These are phyloP conservation scores for Cladophialophora carrionii DNA, from an alignment of 2,329 filamentous ascomycete species.

Conservation along the genomic window DNA sequence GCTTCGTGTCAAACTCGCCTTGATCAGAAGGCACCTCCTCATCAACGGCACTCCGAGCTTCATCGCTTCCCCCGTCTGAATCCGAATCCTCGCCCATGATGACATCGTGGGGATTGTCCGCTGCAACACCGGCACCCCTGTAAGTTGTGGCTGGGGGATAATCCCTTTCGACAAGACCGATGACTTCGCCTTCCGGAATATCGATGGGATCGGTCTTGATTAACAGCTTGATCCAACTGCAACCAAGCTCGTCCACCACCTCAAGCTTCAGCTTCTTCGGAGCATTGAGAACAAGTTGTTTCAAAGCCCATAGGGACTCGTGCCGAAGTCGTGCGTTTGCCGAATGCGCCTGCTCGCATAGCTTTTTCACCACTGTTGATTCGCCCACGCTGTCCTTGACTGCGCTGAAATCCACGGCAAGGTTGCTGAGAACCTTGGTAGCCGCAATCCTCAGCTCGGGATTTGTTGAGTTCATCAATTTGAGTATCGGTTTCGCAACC, in stretches of 20 bases:
- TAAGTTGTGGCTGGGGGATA: constrained; percentile 30
- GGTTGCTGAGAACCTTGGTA: constrained; percentile 79
- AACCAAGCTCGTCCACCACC: constrained; percentile 75
- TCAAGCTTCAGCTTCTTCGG: constrained; percentile 73
- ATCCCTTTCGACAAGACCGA: constrained; percentile 37
- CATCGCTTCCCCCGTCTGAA: constrained; percentile 16
- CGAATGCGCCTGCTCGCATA: constrained; percentile 84
- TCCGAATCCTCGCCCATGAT: constrained; percentile 42
- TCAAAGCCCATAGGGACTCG: constrained; percentile 90
- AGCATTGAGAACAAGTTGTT: constrained; percentile 79
- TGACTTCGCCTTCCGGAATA: constrained; percentile 37
- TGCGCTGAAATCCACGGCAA: constrained; percentile 85
- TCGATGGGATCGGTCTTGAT: constrained; percentile 62
- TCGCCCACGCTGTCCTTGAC: constrained; percentile 81
- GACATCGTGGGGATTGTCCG: constrained; percentile 24
- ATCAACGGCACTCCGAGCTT: not conserved
- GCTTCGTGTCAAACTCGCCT: constrained; percentile 63
- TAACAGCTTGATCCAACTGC: constrained; percentile 78
- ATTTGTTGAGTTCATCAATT: constrained; percentile 73
- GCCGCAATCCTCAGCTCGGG: constrained; percentile 83
- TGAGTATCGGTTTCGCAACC: constrained; percentile 75
- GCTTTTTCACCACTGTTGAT: constrained; percentile 71
- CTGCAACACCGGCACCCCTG: not conserved
- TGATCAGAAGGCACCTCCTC: constrained; percentile 55
- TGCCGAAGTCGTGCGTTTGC: constrained; percentile 76